Percentiles rank a stretch among this genome's conserved stretches.
phyloP scores from a whole-genome alignment of 1,139 yeast species.

The Yamadazyma pseudoaaseri region DNA sequence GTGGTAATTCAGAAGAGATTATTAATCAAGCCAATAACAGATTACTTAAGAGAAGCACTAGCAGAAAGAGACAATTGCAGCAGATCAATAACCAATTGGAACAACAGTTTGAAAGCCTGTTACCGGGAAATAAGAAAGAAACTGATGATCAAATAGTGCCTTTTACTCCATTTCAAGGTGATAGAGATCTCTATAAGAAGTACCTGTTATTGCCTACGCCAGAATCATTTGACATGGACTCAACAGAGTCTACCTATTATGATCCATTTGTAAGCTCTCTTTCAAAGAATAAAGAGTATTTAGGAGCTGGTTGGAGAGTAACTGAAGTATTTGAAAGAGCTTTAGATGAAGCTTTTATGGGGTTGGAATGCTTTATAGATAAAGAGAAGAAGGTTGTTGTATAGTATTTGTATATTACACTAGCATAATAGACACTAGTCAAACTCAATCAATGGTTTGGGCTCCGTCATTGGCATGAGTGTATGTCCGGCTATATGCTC shows the following conservation, averaged over 20 bases:
- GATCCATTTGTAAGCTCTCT: slow-evolving; percentile 53
- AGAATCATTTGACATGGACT: slow-evolving; percentile 37
- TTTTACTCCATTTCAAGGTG: slow-evolving; percentile 94
- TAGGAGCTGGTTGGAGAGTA: slow-evolving; percentile 84
- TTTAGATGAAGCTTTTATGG: slow-evolving; percentile 85
- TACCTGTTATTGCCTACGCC: slow-evolving; percentile 35
- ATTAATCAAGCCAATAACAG: slow-evolving; percentile 39
- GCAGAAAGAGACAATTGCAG: slow-evolving; percentile 65
- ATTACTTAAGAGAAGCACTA: slow-evolving; percentile 60
- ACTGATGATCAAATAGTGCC: slow-evolving; percentile 47
- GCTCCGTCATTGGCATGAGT: slow-evolving; percentile 15
- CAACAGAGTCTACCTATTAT: slow-evolving; percentile 38
- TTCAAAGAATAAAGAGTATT: slow-evolving; percentile 62
- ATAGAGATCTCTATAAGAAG: slow-evolving; percentile 54
- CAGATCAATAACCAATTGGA: slow-evolving; percentile 55
- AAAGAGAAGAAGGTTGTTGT: slow-evolving; percentile 48
- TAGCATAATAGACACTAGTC: slow-evolving; percentile 1
- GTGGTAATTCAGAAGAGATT: slow-evolving; percentile 48
- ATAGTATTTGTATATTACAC: neutral
- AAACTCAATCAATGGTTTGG: slow-evolving; percentile 14
- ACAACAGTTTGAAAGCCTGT: slow-evolving; percentile 36
- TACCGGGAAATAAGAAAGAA: slow-evolving; percentile 22
- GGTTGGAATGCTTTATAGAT: slow-evolving; percentile 77
- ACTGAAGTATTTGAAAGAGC: slow-evolving; percentile 72
- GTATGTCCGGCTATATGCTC: slow-evolving; percentile 9